Conservation (phyloP, 306 rosid genomes). For the Alnus rubra region DNA sequence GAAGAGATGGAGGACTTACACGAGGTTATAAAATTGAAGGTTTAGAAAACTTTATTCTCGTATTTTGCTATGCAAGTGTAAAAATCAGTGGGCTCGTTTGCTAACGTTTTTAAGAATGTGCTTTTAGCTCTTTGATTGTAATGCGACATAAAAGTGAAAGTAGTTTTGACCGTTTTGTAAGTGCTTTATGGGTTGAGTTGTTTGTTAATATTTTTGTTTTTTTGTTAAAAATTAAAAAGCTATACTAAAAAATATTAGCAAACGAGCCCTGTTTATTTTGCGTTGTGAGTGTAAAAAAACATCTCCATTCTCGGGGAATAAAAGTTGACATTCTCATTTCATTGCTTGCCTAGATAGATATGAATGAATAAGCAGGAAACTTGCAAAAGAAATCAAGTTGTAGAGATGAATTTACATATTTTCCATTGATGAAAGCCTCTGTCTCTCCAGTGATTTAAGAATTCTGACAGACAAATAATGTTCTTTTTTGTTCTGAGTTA, state of each 20-base stretch:
- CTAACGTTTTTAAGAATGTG: no score
- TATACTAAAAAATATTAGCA: no score
- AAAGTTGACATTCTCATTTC: neutral
- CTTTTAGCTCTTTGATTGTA: no score
- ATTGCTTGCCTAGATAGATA: neutral
- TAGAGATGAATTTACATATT: conserved; percentile 13
- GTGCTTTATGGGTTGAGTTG: no score
- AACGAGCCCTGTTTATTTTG: neutral
- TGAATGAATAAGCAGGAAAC: neutral
- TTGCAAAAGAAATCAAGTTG: conserved; percentile 11
- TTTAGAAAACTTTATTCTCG: neutral
- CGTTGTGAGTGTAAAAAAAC: neutral
- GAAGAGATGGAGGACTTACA: conserved; percentile 5
- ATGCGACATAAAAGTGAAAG: no score
- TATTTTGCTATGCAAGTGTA: conserved; percentile 14
- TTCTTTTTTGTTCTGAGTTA: no score
- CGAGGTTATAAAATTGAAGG: neutral
- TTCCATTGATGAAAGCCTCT: no score
- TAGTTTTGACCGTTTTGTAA: no score
- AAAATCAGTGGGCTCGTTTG: neutral
- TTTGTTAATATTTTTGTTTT: no score
- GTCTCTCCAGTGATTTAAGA: no score
- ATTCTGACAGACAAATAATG: no score
- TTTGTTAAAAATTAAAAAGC: no score
- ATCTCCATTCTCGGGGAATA: neutral